phyloP scores from a whole-genome alignment of 2,329 filamentous ascomycete species.

The Fusarium protoensiforme region DNA sequence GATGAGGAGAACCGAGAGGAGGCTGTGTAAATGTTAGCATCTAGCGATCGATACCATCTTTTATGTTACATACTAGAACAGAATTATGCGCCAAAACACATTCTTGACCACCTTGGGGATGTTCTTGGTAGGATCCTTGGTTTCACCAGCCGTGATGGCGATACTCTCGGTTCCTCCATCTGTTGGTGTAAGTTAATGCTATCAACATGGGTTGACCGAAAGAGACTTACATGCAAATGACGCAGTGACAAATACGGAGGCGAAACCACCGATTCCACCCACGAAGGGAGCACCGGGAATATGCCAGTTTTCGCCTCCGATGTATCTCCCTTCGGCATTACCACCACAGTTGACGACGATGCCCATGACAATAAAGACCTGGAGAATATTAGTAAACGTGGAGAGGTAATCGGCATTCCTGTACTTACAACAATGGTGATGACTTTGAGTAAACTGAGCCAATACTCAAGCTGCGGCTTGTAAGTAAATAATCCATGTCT shows the following conservation, averaged over 20 bases:
- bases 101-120: constrained; percentile 73
- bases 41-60: too few species aligned
- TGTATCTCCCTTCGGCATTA: constrained; percentile 64
- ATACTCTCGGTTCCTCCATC: constrained; percentile 70
- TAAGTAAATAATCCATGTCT: constrained; percentile 44
- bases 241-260: constrained; percentile 65
- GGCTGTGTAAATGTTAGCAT: constrained; percentile 34
- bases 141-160: constrained; percentile 74
- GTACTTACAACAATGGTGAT: constrained; percentile 58
- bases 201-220: fast-evolving
- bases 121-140: constrained; percentile 69
- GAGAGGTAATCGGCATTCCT: fast-evolving
- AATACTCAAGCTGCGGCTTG: constrained; percentile 61
- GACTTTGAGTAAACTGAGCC: constrained; percentile 66
- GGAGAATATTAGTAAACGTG: background rate
- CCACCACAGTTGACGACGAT: constrained; percentile 65
- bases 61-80: constrained; percentile 55
- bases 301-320: constrained; percentile 68
- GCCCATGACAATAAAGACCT: constrained; percentile 70
- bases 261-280: constrained; percentile 72
- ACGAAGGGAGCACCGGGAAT: constrained; percentile 72
- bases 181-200: constrained; percentile 9
- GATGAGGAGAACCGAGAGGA: constrained; percentile 55
- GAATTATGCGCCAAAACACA: constrained; percentile 71
- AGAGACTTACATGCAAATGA: constrained; percentile 64